phyloP scores from a whole-genome alignment of 495 filamentous ascomycete genomes.

The Chaetomium cochliodes region DNA sequence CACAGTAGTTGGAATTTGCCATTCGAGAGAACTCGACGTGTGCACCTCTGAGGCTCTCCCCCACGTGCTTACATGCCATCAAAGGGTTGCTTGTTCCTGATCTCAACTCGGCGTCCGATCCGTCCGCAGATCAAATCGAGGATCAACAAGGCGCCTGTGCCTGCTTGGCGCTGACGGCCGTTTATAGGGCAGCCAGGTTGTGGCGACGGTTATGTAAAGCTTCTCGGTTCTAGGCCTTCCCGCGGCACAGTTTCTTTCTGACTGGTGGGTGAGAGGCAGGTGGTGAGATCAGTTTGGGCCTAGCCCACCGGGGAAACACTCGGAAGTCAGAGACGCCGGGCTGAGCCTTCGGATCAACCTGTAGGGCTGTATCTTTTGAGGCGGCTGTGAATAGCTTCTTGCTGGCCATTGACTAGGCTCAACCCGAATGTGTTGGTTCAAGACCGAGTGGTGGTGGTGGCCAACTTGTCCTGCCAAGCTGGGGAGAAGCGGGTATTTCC shows the following conservation, averaged over 20 bases:
- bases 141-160: slow-evolving; percentile 12
- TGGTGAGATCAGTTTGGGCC: too few species aligned
- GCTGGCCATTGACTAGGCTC: background rate
- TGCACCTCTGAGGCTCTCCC: background rate
- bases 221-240: too few species aligned
- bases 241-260: too few species aligned
- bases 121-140: background rate
- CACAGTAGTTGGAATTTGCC: too few species aligned
- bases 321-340: too few species aligned
- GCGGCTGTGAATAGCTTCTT: background rate
- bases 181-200: slow-evolving; percentile 5
- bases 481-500: background rate
- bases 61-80: slow-evolving; percentile 2
- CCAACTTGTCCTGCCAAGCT: background rate
- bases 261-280: too few species aligned
- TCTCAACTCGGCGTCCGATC: background rate
- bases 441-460: background rate
- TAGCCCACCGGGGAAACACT: too few species aligned
- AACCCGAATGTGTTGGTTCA: background rate
- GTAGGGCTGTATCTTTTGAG: too few species aligned
- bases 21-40: background rate
- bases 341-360: too few species aligned
- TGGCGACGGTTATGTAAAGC: background rate
- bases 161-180: slow-evolving; percentile 17
- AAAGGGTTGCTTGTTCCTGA: background rate